phyloP scores from a whole-genome alignment of 2,329 filamentous ascomycete genomes.

The Fusarium sp. region DNA sequence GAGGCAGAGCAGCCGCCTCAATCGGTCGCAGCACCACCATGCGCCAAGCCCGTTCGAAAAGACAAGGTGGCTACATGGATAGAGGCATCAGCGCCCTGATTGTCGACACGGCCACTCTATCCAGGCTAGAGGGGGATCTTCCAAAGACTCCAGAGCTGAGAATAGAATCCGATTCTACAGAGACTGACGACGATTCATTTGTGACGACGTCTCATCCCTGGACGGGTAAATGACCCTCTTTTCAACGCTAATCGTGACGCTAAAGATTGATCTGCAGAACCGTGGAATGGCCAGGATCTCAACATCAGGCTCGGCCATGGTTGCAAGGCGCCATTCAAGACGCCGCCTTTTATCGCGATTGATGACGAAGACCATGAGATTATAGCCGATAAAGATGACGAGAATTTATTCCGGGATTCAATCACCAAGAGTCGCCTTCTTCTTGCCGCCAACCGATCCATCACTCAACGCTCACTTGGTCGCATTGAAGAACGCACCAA shows the following conservation, averaged over 20 bases:
- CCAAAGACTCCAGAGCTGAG: background rate
- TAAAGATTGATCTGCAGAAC: background rate
- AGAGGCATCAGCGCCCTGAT: background rate
- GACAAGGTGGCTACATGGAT: background rate
- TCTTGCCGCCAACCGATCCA: background rate
- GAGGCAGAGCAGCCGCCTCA: background rate
- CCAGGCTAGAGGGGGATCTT: background rate
- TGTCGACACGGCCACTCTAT: background rate
- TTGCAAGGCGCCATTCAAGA: background rate
- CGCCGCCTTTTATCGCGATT: background rate
- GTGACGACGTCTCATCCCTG: background rate
- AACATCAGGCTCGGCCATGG: background rate
- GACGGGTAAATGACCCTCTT: background rate
- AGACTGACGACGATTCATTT: background rate
- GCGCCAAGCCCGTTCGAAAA: background rate
- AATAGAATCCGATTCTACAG: background rate
- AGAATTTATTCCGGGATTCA: background rate
- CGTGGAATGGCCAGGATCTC: background rate
- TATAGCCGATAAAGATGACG: background rate
- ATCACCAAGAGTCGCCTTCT: background rate
- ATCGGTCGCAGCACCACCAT: conserved; percentile 1
- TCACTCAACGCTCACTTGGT: background rate
- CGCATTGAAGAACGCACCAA: background rate
- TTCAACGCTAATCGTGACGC: background rate
- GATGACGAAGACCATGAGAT: background rate